Evolutionary conservation across 495 filamentous ascomycete species (phyloP).

Genomic region (Hyaloscypha bicolor): DNA sequence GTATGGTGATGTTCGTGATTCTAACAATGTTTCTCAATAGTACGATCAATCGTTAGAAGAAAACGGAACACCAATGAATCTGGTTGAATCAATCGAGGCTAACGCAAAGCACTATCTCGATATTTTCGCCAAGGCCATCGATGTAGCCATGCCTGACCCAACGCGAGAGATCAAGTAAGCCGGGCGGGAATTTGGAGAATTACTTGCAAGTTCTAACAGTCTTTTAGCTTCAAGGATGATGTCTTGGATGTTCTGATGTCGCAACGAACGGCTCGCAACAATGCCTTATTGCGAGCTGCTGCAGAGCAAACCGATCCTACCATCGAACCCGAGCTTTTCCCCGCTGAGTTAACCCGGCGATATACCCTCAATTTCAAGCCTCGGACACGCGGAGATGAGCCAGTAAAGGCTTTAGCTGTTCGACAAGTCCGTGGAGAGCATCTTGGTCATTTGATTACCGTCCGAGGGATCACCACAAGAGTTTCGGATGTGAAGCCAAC

Average conservation of each 20-base stretch:
- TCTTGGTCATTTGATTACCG: constrained; percentile 88
- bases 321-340: constrained; percentile 69
- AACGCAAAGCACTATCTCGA: constrained; percentile 98
- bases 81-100: constrained; percentile 81
- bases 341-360: constrained; percentile 86
- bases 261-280: constrained; percentile 84
- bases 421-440: constrained; percentile 91
- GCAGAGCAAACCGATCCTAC: constrained; percentile 68
- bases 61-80: constrained; percentile 57
- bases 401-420: constrained; percentile 86
- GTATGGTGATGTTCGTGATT: background rate
- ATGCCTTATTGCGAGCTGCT: constrained; percentile 65
- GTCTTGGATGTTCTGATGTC: constrained; percentile 96
- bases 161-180: constrained; percentile 75
- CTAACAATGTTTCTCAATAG: constrained; percentile 41
- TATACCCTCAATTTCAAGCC: constrained; percentile 97
- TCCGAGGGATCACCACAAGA: constrained; percentile 91
- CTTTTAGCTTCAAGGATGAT: constrained; percentile 85
- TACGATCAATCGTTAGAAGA: constrained; percentile 72
- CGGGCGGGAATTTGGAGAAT: constrained; percentile 5
- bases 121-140: constrained; percentile 83
- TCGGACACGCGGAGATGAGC: constrained; percentile 68
- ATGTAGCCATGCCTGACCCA: constrained; percentile 81
- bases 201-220: background rate
- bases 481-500: constrained; percentile 98